Evolutionary conservation across 2,329 filamentous ascomycete genomes (phyloP).

Genomic region (Beauveria varroae): DNA sequence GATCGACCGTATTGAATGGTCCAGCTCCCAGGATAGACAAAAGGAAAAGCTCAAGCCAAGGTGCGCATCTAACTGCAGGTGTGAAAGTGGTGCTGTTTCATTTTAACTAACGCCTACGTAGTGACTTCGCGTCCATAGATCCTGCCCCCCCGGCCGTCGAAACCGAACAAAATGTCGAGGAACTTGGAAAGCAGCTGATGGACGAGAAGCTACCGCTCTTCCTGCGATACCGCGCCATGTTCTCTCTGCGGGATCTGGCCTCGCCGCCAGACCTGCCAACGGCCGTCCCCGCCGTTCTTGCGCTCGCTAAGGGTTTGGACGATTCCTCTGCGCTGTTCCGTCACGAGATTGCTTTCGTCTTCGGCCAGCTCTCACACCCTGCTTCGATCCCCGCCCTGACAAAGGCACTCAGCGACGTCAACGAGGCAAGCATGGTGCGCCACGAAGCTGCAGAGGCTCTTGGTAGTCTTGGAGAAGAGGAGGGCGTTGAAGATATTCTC

Average conservation of each 20-base stretch:
- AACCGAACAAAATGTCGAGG: slow-evolving; percentile 59
- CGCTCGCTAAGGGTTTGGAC: slow-evolving; percentile 75
- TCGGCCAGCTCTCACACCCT: slow-evolving; percentile 90
- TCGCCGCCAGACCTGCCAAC: slow-evolving; percentile 88
- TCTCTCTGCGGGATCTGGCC: slow-evolving; percentile 87
- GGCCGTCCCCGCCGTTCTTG: slow-evolving; percentile 76
- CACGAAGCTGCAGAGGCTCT: slow-evolving; percentile 96
- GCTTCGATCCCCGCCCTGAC: slow-evolving; percentile 91
- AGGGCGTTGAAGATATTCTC: slow-evolving; percentile 81
- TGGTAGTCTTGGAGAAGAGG: slow-evolving; percentile 86
- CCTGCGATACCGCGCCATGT: slow-evolving; percentile 95
- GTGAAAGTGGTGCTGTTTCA: slow-evolving; percentile 14
- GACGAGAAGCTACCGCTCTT: slow-evolving; percentile 77
- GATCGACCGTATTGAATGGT: slow-evolving; percentile 89
- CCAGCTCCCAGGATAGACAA: slow-evolving; percentile 64
- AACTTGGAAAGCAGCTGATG: slow-evolving; percentile 70
- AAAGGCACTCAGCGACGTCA: slow-evolving; percentile 64
- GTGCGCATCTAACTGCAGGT: slow-evolving; percentile 37
- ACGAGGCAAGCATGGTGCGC: slow-evolving; percentile 92
- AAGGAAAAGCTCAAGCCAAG: slow-evolving; percentile 74
- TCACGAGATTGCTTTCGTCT: slow-evolving; percentile 97
- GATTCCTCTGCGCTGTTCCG: slow-evolving; percentile 90
- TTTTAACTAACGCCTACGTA: slow-evolving; percentile 34
- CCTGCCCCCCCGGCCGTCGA: slow-evolving; percentile 83
- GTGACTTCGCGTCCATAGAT: slow-evolving; percentile 92